Conservation (phyloP, 1,284 basidiomycete genomes). For the Heterobasidion parviporum region DNA sequence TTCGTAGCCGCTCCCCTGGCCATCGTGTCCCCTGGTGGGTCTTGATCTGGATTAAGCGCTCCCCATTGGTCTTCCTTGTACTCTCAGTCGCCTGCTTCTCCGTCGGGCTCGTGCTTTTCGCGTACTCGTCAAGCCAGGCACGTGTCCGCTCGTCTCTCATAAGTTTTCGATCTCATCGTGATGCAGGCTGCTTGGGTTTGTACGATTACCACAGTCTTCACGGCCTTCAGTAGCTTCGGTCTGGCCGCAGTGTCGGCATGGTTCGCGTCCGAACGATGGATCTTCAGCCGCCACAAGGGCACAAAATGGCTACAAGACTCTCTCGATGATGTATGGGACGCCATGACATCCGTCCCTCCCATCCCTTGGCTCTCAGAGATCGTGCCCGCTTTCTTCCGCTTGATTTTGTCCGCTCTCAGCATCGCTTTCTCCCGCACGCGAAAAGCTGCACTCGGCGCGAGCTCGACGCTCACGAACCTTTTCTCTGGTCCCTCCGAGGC, state of each 20-base stretch:
- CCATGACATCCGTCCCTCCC: conserved; percentile 32
- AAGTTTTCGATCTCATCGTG: conserved; percentile 1
- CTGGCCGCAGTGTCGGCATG: conserved; percentile 67
- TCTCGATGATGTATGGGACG: conserved; percentile 39
- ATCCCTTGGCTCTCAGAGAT: conserved; percentile 18
- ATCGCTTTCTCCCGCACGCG: conserved; percentile 2
- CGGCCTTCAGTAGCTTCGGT: conserved; percentile 66
- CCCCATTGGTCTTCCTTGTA: conserved; percentile 65
- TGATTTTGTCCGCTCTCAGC: background rate
- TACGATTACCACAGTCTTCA: conserved; percentile 68
- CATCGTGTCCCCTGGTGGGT: conserved; percentile 76
- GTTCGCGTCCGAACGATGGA: conserved; percentile 71
- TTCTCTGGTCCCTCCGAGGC: conserved; percentile 6
- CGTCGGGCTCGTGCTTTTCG: conserved; percentile 57
- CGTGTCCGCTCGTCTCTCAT: conserved; percentile 8
- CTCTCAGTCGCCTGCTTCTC: conserved; percentile 68
- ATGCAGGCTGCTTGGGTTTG: conserved; percentile 48
- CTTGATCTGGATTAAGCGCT: conserved; percentile 73
- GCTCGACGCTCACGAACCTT: conserved; percentile 6
- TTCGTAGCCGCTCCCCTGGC: conserved; percentile 42
- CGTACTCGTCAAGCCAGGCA: conserved; percentile 57
- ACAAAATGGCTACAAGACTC: conserved; percentile 71
- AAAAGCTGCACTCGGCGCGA: background rate
- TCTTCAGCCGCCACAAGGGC: conserved; percentile 60
- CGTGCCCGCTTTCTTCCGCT: conserved; percentile 11